These are phyloP conservation scores for Eucalyptus virginea DNA, from an alignment of 345 rosid species.

Conservation along the genomic window DNA sequence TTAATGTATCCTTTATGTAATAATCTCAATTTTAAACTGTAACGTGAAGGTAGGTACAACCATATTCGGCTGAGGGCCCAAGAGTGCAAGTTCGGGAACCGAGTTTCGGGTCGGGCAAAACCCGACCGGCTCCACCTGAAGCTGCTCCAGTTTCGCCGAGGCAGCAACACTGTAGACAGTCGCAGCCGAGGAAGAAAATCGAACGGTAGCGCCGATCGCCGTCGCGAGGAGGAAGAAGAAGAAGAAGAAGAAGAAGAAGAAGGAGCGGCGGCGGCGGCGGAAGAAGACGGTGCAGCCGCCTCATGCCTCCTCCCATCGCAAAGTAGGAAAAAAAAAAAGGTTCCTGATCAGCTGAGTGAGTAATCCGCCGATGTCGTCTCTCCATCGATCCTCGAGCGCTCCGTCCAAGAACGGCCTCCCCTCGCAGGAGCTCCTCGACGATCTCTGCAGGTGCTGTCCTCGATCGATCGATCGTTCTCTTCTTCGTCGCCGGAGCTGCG, in stretches of 20 bases:
- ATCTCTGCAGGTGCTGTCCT: constrained; percentile 83
- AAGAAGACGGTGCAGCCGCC: background rate
- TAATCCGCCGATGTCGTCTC: constrained; percentile 34
- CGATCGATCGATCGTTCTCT: background rate
- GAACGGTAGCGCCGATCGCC: background rate
- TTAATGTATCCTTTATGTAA: accelerated
- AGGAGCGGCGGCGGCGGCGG: background rate
- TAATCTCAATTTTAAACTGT: background rate
- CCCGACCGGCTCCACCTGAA: background rate
- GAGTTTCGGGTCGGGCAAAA: background rate
- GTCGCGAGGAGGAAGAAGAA: background rate
- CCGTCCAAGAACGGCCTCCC: constrained; percentile 81
- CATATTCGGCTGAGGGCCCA: background rate
- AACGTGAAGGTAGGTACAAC: background rate
- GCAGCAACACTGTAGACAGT: background rate
- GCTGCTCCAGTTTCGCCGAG: background rate
- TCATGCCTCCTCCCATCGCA: background rate
- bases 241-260: background rate
- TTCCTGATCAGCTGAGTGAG: background rate
- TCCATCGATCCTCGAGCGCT: constrained; percentile 63
- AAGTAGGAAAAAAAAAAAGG: background rate
- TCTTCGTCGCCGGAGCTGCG: background rate
- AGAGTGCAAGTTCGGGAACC: background rate
- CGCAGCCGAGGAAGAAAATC: background rate
- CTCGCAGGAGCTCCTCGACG: constrained; percentile 95